Conservation (phyloP, 495 filamentous ascomycete genomes). For the Pyrenula massariospora region DNA sequence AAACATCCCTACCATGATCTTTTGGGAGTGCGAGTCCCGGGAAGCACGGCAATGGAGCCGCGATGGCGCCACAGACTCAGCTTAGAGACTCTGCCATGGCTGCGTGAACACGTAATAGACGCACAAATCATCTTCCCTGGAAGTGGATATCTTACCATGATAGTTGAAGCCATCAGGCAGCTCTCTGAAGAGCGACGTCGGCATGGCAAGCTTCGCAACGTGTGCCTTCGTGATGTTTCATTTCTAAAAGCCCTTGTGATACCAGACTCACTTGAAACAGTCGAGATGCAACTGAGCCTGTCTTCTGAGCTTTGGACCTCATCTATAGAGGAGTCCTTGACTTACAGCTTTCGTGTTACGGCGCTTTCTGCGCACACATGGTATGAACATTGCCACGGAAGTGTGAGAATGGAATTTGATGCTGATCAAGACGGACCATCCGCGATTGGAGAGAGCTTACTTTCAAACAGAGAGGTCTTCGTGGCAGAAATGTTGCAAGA, state of each 20-base stretch:
- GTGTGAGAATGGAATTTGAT: not conserved
- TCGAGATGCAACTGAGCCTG: conserved; percentile 11
- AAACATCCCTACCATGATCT: conserved; percentile 17
- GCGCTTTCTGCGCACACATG: conserved; percentile 6
- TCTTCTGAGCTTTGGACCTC: conserved; percentile 2
- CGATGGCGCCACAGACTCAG: conserved; percentile 26
- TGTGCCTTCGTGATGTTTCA: not conserved
- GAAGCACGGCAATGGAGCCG: conserved; percentile 16
- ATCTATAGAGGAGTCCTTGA: no score
- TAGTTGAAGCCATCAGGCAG: conserved; percentile 16
- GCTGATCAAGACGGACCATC: not conserved
- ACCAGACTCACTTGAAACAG: not conserved
- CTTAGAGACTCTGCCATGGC: no score
- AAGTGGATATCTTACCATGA: conserved; percentile 13
- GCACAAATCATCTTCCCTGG: conserved; percentile 10
- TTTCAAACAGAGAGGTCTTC: conserved; percentile 1
- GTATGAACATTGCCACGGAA: conserved; percentile 5
- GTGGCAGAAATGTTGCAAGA: conserved; percentile 6
- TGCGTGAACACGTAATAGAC: conserved; percentile 12
- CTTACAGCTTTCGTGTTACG: conserved; percentile 3
- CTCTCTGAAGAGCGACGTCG: not conserved
- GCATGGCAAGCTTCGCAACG: no score
- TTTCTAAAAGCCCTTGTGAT: not conserved
- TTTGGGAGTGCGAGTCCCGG: conserved; percentile 15
- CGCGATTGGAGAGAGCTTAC: conserved; percentile 1